A percentile compares a stretch with the other conserved stretches of the same genome.
phyloP scores from a whole-genome alignment of 2,329 filamentous ascomycete genomes.

The Calonectria multiphialidica region DNA sequence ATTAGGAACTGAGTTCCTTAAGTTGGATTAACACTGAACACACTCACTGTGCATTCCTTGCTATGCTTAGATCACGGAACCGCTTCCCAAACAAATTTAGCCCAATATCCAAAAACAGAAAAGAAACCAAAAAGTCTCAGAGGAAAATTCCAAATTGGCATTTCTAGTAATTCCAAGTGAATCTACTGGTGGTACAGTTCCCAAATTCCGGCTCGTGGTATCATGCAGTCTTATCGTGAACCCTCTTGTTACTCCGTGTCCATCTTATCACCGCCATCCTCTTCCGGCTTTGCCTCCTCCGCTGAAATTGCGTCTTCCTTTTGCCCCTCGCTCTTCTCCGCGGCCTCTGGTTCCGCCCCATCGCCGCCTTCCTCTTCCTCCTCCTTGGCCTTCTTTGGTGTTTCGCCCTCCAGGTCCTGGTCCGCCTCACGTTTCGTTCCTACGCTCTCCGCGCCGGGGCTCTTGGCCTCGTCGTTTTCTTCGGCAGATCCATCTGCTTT shows the following conservation, averaged over 20 bases:
- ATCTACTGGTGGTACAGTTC: slow-evolving; percentile 21
- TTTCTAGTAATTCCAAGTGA: slow-evolving; percentile 16
- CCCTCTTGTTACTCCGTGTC: slow-evolving; percentile 40
- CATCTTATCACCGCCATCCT: slow-evolving; percentile 37
- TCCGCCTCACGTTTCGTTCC: slow-evolving; percentile 70
- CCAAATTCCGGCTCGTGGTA: slow-evolving; percentile 24
- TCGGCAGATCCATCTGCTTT: slow-evolving; percentile 36
- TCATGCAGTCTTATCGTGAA: slow-evolving; percentile 27
- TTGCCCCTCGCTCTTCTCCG: slow-evolving; percentile 14
- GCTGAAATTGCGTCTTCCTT: slow-evolving; percentile 23
- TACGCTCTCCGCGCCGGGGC: slow-evolving; percentile 46
- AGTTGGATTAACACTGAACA: not conserved
- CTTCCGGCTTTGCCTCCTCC: slow-evolving; percentile 38
- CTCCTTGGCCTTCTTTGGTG: slow-evolving; percentile 64
- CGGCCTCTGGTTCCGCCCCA: not conserved
- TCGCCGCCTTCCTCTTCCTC: slow-evolving; percentile 40
- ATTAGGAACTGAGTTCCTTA: not conserved
- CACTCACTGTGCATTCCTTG: not conserved
- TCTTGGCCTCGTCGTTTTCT: slow-evolving; percentile 44
- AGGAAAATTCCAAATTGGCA: not conserved
- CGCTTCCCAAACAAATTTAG: too few relatives aligned
- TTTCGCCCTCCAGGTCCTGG: slow-evolving; percentile 55
- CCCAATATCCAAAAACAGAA: not conserved
- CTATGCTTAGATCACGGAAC: not conserved
- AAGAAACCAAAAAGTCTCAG: not conserved